Base-by-base conservation (phyloP, 805 yeast genomes). In the Cyberlindnera mycetangii region DNA sequence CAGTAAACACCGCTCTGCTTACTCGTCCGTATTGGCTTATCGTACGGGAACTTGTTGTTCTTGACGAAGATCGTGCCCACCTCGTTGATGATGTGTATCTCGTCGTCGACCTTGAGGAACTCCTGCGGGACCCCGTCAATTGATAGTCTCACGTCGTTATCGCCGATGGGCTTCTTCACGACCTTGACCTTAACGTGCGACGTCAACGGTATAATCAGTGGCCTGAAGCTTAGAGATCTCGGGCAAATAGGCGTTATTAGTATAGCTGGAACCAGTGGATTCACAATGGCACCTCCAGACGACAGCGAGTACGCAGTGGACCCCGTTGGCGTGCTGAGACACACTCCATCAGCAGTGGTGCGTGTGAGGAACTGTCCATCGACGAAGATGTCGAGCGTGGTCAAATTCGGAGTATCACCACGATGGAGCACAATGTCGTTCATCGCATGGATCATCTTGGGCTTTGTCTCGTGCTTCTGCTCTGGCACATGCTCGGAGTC, bases 241-340 rank as follows among this genome's bases (percentile, higher is more conserved):
- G 98, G 97, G 59, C 97, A 89, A 40, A 90, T 87, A 10, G 97
- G 97, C 0, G 97, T 86, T 25, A 90, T 64, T 37, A 90, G 67
- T 10, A 88, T 82, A 48, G 93, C 83, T 14, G 89, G 84, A 8
- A 90, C 95, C 41, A 81, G 67, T 0, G 98, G 97, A 52, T 90
- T 95, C 2, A 88, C 92, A 47, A 90, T 90, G 12, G 96, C 81
- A 1, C 98, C 98, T 12, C 98, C 97, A 1, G 95, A 79, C 22
- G 88, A 78, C 41, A 90, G 68, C 0, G 96, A 86, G 59, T 90
- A 90, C 0, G 97, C 97, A 0, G 97, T 90, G 9, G 96, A 87
- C 0, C 98, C 98, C 0, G 97, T 90, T 15, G 98, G 98, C 0
- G 97, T 86, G 3, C 93, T 75, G 37, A 89, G 72, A 5, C 82